Conservation (phyloP, 1,284 basidiomycete genomes). For the Hortiboletus rubellus region DNA sequence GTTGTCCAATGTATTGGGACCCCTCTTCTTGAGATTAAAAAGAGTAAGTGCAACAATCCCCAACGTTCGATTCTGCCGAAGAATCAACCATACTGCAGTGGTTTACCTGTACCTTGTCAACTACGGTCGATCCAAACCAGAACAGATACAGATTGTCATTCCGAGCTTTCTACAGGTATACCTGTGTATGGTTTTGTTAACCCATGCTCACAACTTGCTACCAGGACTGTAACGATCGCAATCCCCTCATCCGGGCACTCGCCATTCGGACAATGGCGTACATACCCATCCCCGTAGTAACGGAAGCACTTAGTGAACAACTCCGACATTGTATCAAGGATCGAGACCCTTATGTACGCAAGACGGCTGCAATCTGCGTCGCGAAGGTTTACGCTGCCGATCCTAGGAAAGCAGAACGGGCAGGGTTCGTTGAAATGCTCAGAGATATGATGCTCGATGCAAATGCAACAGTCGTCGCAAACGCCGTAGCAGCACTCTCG, state of each 20-base stretch:
- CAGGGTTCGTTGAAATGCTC: conserved; percentile 82
- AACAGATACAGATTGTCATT: conserved; percentile 86
- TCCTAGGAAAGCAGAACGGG: conserved; percentile 79
- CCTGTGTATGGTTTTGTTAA: background rate
- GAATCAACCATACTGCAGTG: conserved; percentile 53
- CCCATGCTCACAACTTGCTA: conserved; percentile 6
- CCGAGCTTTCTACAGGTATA: conserved; percentile 85
- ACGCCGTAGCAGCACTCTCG: conserved; percentile 91
- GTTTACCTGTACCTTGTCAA: conserved; percentile 92
- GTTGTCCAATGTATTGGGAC: conserved; percentile 88
- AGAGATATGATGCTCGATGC: conserved; percentile 88
- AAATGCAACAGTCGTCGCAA: conserved; percentile 94
- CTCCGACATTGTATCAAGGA: conserved; percentile 87
- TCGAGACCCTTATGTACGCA: conserved; percentile 92
- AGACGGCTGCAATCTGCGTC: conserved; percentile 93
- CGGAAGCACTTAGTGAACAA: conserved; percentile 80
- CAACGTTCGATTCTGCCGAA: background rate
- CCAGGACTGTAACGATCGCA: conserved; percentile 89
- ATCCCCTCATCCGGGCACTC: conserved; percentile 89
- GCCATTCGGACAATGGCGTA: conserved; percentile 97
- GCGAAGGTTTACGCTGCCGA: conserved; percentile 90
- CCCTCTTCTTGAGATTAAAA: conserved; percentile 95
- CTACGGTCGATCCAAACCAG: conserved; percentile 86
- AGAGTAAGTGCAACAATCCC: conserved; percentile 63
- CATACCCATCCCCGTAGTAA: conserved; percentile 83